A percentile compares a stretch with the other conserved stretches of the same genome.
These are phyloP conservation scores for Saccharomycopsis synnaedendra DNA, from an alignment of 805 yeast genomes.

Conservation along the genomic window DNA sequence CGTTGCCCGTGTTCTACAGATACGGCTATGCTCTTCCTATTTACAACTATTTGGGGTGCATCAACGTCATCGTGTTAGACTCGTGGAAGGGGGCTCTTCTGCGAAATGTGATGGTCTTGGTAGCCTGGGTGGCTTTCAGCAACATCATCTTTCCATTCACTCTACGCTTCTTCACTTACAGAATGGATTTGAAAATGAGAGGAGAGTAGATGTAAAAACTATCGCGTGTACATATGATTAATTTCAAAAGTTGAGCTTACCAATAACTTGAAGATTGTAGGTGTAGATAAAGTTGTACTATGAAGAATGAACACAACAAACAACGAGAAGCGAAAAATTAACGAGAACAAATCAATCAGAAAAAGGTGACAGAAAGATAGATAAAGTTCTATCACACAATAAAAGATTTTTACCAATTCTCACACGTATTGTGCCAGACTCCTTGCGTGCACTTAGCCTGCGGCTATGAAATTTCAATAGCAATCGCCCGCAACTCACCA, in stretches of 20 bases:
- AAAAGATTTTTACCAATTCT: too few relatives aligned
- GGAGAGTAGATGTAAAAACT: not conserved
- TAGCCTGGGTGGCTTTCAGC: slow-evolving; percentile 49
- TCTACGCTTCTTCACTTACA: slow-evolving; percentile 29
- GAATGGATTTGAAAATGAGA: slow-evolving; percentile 22
- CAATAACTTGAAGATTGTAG: too few relatives aligned
- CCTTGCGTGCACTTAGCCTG: too few relatives aligned
- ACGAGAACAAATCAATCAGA: too few relatives aligned
- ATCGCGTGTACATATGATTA: not conserved
- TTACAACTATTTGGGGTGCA: slow-evolving; percentile 51
- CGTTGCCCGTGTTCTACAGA: slow-evolving; percentile 44
- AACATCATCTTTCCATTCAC: slow-evolving; percentile 33
- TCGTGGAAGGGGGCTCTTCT: slow-evolving; percentile 49
- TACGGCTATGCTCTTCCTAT: slow-evolving; percentile 63
- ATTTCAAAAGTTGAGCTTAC: too few relatives aligned
- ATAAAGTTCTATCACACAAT: too few relatives aligned
- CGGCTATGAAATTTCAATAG: too few relatives aligned
- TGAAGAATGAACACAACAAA: too few relatives aligned
- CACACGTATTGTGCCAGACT: too few relatives aligned
- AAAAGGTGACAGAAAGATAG: too few relatives aligned
- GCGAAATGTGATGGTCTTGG: slow-evolving; percentile 44
- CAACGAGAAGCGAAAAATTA: too few relatives aligned
- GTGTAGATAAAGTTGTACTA: too few relatives aligned
- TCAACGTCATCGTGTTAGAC: slow-evolving; percentile 46
- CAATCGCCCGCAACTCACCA: not conserved